phyloP scores from a whole-genome alignment of 495 filamentous ascomycete species.

The Penicillium flavigenum region DNA sequence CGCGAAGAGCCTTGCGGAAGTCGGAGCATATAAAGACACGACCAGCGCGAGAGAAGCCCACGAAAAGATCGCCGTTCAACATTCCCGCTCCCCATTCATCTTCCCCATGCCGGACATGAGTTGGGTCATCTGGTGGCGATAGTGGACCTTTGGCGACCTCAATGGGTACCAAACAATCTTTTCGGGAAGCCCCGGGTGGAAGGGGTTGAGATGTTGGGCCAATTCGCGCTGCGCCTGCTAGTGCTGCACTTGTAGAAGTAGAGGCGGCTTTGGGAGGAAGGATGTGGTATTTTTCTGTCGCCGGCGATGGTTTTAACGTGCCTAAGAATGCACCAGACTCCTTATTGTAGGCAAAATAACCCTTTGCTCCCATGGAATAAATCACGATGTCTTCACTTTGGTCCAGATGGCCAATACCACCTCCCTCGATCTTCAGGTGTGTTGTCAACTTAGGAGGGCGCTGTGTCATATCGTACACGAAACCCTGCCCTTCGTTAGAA shows the following conservation, averaged over 20 bases:
- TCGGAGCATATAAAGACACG: conserved; percentile 41
- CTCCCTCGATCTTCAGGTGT: conserved; percentile 32
- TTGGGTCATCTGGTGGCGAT: conserved; percentile 24
- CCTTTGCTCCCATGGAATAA: conserved; percentile 39
- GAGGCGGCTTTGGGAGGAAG: conserved; percentile 21
- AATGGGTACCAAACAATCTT: conserved; percentile 29
- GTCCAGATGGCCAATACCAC: conserved; percentile 40
- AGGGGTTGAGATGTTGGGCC: conserved; percentile 17
- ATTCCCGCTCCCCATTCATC: conserved; percentile 46
- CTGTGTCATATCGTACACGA: conserved; percentile 44
- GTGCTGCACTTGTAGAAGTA: conserved; percentile 16
- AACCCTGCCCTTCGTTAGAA: conserved; percentile 38
- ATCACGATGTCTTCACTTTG: conserved; percentile 39
- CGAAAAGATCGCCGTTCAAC: conserved; percentile 37
- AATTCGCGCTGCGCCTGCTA: conserved; percentile 23
- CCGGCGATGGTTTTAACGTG: conserved; percentile 29
- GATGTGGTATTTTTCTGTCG: conserved; percentile 36
- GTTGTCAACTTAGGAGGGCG: conserved; percentile 34
- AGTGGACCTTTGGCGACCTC: conserved; percentile 30
- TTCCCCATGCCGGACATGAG: conserved; percentile 30
- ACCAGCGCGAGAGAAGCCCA: conserved; percentile 40
- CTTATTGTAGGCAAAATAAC: conserved; percentile 39
- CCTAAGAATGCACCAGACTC: conserved; percentile 31
- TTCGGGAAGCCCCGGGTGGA: conserved; percentile 19
- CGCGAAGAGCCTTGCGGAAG: conserved; percentile 39